Conservation (phyloP, 371 early-diverging fungal genomes). For the Apophysomyces variabilis region DNA sequence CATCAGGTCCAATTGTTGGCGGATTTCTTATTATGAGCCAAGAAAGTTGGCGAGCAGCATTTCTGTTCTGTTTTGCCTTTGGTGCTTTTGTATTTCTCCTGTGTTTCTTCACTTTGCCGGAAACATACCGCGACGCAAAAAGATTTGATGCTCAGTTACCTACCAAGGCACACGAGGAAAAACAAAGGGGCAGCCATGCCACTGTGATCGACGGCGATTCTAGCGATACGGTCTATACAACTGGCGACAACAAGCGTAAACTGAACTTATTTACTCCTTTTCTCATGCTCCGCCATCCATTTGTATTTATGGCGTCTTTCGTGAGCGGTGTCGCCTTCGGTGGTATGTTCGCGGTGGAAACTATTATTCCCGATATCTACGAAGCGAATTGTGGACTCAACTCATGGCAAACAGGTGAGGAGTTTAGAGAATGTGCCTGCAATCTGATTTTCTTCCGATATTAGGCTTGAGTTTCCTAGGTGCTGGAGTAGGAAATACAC, state of each 20-base stretch:
- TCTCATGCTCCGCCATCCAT: conserved; percentile 49
- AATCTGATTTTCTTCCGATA: too few species aligned
- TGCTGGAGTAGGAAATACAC: conserved; percentile 48
- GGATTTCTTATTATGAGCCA: conserved; percentile 39
- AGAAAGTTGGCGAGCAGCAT: conserved; percentile 63
- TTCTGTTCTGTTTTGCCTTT: conserved; percentile 64
- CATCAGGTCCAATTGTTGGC: conserved; percentile 39
- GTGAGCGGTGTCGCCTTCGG: conserved; percentile 59
- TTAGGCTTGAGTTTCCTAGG: conserved; percentile 45
- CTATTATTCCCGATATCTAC: conserved; percentile 42
- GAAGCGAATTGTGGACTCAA: conserved; percentile 36
- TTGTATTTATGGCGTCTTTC: conserved; percentile 48
- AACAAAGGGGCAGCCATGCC: neutral
- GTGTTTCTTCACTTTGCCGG: conserved; percentile 60
- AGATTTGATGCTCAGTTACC: conserved; percentile 18
- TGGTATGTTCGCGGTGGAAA: conserved; percentile 53
- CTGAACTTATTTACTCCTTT: conserved; percentile 37
- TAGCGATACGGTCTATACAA: neutral
- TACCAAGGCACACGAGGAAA: neutral
- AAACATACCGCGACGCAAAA: conserved; percentile 58
- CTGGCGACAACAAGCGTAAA: neutral
- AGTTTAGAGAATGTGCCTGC: neutral
- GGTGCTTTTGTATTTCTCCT: conserved; percentile 49
- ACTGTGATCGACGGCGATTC: neutral
- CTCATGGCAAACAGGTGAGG: conserved; percentile 42